phyloP scores from a whole-genome alignment of 106 monocot species.

The Acanthochlamys bracteata region DNA sequence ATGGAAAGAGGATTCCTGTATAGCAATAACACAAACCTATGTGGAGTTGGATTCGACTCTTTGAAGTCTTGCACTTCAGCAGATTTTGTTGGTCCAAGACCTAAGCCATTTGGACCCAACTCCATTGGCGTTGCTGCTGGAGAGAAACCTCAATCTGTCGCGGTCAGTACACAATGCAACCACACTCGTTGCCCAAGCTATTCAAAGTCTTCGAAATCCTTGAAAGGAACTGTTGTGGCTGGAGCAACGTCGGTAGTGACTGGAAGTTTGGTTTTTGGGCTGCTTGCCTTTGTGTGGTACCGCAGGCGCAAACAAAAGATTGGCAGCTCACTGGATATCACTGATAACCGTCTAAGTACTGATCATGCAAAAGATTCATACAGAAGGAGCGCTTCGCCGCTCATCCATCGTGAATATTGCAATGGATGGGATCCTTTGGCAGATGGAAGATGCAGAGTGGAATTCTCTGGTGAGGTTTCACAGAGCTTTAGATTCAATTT shows the following conservation, averaged over 20 bases:
- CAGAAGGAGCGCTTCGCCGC: constrained; percentile 42
- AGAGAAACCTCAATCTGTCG: constrained; percentile 35
- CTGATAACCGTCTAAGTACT: constrained; percentile 51
- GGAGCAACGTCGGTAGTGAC: constrained; percentile 11
- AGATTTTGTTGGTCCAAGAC: constrained; percentile 33
- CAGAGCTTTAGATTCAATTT: constrained; percentile 61
- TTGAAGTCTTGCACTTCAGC: constrained; percentile 46
- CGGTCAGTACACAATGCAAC: constrained; percentile 24
- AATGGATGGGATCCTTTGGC: constrained; percentile 70
- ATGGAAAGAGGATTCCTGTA: constrained; percentile 41
- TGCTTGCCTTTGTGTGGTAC: constrained; percentile 37
- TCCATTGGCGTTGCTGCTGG: neutral
- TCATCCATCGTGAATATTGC: constrained; percentile 64
- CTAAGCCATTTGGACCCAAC: constrained; percentile 40
- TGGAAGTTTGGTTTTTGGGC: constrained; percentile 14
- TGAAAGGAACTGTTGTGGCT: constrained; percentile 15
- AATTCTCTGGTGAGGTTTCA: constrained; percentile 45
- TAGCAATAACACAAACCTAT: constrained; percentile 47
- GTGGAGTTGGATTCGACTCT: constrained; percentile 44
- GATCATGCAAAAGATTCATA: constrained; percentile 34
- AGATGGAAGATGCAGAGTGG: constrained; percentile 28
- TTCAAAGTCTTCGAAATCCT: constrained; percentile 29
- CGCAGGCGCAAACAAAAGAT: constrained; percentile 30
- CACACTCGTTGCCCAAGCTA: constrained; percentile 23
- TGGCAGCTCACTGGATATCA: constrained; percentile 42